A percentile compares a stretch with the other conserved stretches of the same genome.
These are phyloP conservation scores for Diaporthe sp. DNA, from an alignment of 2,329 filamentous ascomycete species.

Conservation along the genomic window DNA sequence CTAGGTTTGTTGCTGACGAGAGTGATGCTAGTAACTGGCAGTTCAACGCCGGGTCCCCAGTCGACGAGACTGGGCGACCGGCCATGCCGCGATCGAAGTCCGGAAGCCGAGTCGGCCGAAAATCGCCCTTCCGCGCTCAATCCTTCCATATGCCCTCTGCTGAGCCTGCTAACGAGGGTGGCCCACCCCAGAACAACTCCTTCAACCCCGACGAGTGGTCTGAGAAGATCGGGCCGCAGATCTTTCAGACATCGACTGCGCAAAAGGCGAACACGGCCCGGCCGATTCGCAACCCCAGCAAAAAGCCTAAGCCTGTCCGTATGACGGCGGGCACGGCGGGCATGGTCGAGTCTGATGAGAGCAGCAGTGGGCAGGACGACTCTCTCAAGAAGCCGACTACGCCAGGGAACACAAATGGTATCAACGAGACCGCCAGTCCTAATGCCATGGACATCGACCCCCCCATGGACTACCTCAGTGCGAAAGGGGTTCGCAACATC, in stretches of 20 bases:
- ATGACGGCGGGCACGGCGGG: conserved; percentile 60
- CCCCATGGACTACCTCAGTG: conserved; percentile 52
- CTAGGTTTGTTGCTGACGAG: conserved; percentile 68
- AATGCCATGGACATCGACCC: conserved; percentile 77
- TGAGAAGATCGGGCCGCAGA: conserved; percentile 66
- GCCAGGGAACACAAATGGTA: conserved; percentile 20
- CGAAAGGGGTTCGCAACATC: conserved; percentile 63
- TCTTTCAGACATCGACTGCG: conserved; percentile 63
- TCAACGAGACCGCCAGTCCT: conserved; percentile 57
- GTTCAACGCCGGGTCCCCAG: conserved; percentile 63
- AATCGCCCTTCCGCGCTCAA: conserved; percentile 53
- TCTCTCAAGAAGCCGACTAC: conserved; percentile 42
- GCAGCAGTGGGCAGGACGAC: conserved; percentile 55
- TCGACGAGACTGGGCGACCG: conserved; percentile 46
- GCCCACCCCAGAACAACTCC: conserved; percentile 45
- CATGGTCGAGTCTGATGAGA: conserved; percentile 62
- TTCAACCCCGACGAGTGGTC: conserved; percentile 69
- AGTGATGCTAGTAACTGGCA: conserved; percentile 57
- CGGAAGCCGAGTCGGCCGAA: conserved; percentile 56
- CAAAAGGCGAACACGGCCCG: conserved; percentile 61
- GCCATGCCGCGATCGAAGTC: conserved; percentile 56
- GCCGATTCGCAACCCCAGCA: conserved; percentile 61
- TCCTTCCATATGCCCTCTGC: conserved; percentile 42
- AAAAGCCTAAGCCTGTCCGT: conserved; percentile 72
- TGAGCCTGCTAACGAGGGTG: conserved; percentile 42